Percentiles rank a stretch among this genome's conserved stretches.
Conservation (phyloP, 352 stramenopile species). For the Salisapilia sapeloensis region DNA sequence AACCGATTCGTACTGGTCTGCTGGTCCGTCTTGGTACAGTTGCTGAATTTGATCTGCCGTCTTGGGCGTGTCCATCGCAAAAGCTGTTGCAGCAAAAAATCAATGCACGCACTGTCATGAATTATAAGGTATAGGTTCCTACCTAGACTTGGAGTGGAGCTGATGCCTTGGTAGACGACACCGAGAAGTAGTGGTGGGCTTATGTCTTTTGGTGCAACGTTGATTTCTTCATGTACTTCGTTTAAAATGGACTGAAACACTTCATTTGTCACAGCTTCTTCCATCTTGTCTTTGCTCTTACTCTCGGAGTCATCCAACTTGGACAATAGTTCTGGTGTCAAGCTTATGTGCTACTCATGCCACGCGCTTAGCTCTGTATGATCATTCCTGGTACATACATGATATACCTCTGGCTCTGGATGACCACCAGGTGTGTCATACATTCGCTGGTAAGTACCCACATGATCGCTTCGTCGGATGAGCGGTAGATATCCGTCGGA, state of each 20-base stretch:
- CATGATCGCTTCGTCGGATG: conserved; percentile 37
- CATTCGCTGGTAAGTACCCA: conserved; percentile 58
- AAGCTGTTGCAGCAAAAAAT: conserved; percentile 12
- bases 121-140: background rate
- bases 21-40: conserved; percentile 21
- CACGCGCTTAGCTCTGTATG: background rate
- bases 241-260: conserved; percentile 58
- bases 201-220: conserved; percentile 18
- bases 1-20: conserved; percentile 42
- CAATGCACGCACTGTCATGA: background rate
- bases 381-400: background rate
- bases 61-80: conserved; percentile 24
- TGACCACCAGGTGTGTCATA: conserved; percentile 66
- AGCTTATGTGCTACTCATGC: conserved; percentile 7
- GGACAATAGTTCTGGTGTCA: conserved; percentile 13
- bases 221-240: conserved; percentile 70
- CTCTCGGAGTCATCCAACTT: conserved; percentile 5
- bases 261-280: conserved; percentile 14
- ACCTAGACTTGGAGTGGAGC: conserved; percentile 69
- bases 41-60: conserved; percentile 14
- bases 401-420: conserved; percentile 35
- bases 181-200: conserved; percentile 37
- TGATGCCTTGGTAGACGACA: conserved; percentile 46
- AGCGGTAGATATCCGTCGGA: conserved; percentile 35
- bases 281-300: conserved; percentile 4